phyloP scores from a whole-genome alignment of 768 basidiomycete genomes.

The Clitopilus passeckerianus region DNA sequence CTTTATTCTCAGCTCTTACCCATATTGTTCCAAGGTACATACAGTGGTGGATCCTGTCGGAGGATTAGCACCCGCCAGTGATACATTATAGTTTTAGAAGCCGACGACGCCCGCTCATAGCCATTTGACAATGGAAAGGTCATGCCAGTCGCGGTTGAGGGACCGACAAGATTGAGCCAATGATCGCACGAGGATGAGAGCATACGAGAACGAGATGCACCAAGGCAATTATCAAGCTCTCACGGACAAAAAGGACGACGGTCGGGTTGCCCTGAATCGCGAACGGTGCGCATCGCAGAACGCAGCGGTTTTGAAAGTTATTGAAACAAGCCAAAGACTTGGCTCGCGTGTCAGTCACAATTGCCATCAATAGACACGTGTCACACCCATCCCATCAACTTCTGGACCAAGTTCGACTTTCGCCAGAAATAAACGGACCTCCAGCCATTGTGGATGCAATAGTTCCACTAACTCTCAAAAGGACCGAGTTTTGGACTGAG shows the following conservation, averaged over 20 bases:
- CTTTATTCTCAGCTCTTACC: not conserved
- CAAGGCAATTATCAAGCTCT: no score
- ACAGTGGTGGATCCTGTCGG: not conserved
- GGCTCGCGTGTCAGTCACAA: not conserved
- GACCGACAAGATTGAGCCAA: no score
- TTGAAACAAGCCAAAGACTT: no score
- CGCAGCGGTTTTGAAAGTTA: not conserved
- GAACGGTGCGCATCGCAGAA: not conserved
- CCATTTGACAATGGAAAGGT: no score
- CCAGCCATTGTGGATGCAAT: not conserved
- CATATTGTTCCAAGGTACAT: not conserved
- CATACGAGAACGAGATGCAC: no score
- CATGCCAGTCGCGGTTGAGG: no score
- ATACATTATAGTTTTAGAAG: not conserved
- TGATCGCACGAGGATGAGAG: no score
- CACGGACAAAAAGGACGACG: no score
- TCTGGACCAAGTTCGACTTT: conserved; percentile 3
- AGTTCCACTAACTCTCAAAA: not conserved
- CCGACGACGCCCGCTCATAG: no score
- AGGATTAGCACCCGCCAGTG: not conserved
- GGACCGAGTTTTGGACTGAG: not conserved
- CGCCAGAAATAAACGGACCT: conserved; percentile 7
- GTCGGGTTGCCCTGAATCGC: no score
- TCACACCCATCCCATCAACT: not conserved
- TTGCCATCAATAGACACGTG: not conserved